These are phyloP conservation scores for Penicillium lagena DNA, from an alignment of 495 filamentous ascomycete genomes.

Conservation along the genomic window DNA sequence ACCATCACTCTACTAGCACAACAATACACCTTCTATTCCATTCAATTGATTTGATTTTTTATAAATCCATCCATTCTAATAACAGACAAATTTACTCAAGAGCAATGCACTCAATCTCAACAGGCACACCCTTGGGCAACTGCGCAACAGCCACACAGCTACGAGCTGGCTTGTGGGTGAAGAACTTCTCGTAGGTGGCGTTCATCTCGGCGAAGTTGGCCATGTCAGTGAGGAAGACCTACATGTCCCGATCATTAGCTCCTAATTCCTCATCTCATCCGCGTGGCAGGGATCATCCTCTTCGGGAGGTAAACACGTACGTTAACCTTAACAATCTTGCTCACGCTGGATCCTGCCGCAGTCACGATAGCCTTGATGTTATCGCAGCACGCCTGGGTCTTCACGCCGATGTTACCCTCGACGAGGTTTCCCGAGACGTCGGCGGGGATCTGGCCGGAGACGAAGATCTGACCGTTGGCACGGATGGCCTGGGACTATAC, in stretches of 20 bases:
- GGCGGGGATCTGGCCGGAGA: conserved; percentile 89
- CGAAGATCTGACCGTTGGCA: conserved; percentile 76
- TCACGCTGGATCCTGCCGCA: conserved; percentile 68
- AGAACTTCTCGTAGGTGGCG: conserved; percentile 79
- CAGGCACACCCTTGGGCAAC: conserved; percentile 81
- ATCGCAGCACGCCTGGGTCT: conserved; percentile 67
- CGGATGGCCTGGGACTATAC: conserved; percentile 81
- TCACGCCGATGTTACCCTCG: conserved; percentile 67
- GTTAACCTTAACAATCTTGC: conserved; percentile 71
- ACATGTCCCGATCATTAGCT: background rate
- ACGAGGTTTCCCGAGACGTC: conserved; percentile 68
- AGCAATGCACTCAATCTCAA: conserved; percentile 89
- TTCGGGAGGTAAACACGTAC: conserved; percentile 29
- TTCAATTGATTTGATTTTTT: background rate
- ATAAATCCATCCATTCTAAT: background rate
- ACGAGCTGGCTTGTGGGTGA: conserved; percentile 81
- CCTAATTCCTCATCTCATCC: background rate
- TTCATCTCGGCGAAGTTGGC: conserved; percentile 83
- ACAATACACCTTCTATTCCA: background rate
- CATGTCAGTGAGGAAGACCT: conserved; percentile 84
- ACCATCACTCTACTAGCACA: background rate
- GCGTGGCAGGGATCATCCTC: background rate
- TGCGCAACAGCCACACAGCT: conserved; percentile 89
- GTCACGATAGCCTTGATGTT: conserved; percentile 73
- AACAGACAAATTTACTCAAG: conserved; percentile 32